phyloP scores from a whole-genome alignment of 1,284 basidiomycete species.

The Ganoderma multipileum region DNA sequence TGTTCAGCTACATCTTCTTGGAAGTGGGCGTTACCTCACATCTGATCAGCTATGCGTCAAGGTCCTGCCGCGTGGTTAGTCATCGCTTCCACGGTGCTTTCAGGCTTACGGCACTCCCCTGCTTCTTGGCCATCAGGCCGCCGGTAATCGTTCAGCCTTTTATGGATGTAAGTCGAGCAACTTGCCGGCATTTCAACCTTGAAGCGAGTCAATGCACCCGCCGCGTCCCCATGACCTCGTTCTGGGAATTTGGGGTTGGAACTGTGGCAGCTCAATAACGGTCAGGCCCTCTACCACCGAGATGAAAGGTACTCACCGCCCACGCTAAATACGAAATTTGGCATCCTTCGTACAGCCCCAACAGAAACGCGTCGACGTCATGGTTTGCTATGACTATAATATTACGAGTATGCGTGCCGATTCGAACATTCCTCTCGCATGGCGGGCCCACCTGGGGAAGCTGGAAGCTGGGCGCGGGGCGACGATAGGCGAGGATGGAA shows the following conservation, averaged over 20 bases:
- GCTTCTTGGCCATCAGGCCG: background rate
- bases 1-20: background rate
- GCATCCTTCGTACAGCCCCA: background rate
- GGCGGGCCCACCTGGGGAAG: background rate
- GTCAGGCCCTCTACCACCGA: background rate
- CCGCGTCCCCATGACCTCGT: background rate
- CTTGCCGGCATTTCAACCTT: background rate
- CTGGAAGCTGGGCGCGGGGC: background rate
- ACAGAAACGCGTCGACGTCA: background rate
- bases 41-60: background rate
- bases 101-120: background rate
- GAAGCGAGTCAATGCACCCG: background rate
- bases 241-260: slow-evolving; percentile 4
- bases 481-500: no score
- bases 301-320: background rate
- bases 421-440: background rate
- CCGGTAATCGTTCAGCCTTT: background rate
- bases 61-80: slow-evolving; percentile 3
- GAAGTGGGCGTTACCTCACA: background rate
- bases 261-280: background rate
- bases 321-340: background rate
- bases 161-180: background rate
- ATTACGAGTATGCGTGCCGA: background rate
- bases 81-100: background rate
- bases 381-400: background rate